Conservation (phyloP, 164 flowering plant genomes). For the Akebia trifoliata region DNA sequence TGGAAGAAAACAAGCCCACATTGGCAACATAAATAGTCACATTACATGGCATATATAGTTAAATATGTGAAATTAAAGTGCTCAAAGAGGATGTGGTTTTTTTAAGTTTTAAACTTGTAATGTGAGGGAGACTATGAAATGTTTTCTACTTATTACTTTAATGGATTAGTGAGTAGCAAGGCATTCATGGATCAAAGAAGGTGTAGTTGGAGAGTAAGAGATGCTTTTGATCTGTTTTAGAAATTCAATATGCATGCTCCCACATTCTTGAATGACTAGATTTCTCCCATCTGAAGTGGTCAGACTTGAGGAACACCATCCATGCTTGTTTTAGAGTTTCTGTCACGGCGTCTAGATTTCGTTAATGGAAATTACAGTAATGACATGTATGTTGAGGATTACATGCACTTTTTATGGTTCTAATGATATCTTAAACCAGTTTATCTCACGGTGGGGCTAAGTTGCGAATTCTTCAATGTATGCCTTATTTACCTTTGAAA, state of each 20-base stretch:
- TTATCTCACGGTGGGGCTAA: too few species aligned
- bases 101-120: neutral
- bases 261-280: neutral
- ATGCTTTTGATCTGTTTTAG: neutral
- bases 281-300: neutral
- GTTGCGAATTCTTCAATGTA: too few species aligned
- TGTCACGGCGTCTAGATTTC: too few species aligned
- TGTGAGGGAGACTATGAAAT: conserved; percentile 14
- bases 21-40: neutral
- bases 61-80: too few species aligned
- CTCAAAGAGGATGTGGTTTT: neutral
- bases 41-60: neutral
- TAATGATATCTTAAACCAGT: too few species aligned
- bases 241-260: neutral
- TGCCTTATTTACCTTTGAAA: too few species aligned
- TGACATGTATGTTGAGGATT: too few species aligned
- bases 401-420: too few species aligned
- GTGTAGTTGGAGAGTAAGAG: conserved; percentile 12
- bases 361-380: too few species aligned
- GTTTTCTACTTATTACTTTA: neutral
- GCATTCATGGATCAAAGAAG: conserved; percentile 12
- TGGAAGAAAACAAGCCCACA: neutral
- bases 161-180: conserved; percentile 20
- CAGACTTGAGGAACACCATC: too few species aligned
- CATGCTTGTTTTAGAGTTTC: too few species aligned